Percentiles rank a stretch among this genome's conserved stretches.
Conservation (phyloP, 768 basidiomycete species). For the Cyclocybe cylindracea region DNA sequence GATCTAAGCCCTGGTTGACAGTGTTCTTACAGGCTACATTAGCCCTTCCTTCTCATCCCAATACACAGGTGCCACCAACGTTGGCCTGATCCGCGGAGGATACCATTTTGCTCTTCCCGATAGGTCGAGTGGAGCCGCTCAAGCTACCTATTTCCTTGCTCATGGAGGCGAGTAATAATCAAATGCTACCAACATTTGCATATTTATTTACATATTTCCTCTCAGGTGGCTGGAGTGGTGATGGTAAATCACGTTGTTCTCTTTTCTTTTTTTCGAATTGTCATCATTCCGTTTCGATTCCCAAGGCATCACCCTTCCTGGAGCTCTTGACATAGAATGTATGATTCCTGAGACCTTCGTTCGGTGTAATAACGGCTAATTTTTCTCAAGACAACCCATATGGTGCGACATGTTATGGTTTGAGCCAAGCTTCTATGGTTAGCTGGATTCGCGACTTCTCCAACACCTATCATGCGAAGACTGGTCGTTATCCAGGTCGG, state of each 20-base stretch:
- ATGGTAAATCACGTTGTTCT: constrained; percentile 18
- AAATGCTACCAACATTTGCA: not conserved
- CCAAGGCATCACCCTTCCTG: constrained; percentile 56
- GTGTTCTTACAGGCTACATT: constrained; percentile 30
- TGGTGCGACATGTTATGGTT: constrained; percentile 55
- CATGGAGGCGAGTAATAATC: constrained; percentile 46
- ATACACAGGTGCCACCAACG: constrained; percentile 57
- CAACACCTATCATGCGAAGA: constrained; percentile 51
- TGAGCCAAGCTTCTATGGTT: constrained; percentile 58
- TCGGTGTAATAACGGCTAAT: not conserved
- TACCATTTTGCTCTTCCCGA: constrained; percentile 66
- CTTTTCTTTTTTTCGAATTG: not conserved
- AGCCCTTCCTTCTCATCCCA: constrained; percentile 47
- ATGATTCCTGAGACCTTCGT: constrained; percentile 7
- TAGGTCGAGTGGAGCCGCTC: constrained; percentile 51
- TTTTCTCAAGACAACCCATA: constrained; percentile 45
- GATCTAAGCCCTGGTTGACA: not conserved
- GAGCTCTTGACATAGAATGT: constrained; percentile 67
- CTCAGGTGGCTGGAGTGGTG: constrained; percentile 45
- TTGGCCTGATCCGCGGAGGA: constrained; percentile 56
- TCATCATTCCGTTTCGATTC: not conserved
- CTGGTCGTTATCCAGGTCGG: constrained; percentile 41
- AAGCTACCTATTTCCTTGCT: constrained; percentile 59
- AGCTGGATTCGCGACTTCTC: constrained; percentile 65
- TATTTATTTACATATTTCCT: constrained; percentile 23